Base-by-base conservation (phyloP, 768 basidiomycete genomes). In the Mrakia frigida region DNA sequence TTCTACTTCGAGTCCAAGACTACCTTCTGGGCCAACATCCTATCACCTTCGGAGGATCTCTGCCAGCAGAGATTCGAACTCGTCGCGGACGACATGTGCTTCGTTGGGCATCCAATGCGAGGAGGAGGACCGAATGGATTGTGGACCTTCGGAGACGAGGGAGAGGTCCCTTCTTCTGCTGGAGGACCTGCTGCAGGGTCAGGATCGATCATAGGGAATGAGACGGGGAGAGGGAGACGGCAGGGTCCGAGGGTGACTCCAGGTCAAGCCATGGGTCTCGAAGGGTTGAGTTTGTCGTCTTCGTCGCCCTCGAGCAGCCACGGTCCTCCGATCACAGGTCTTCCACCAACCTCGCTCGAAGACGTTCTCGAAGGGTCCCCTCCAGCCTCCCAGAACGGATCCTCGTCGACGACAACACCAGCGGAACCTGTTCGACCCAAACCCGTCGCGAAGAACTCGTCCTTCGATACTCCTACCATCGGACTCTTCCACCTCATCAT, bases 21-120 rank as follows among this genome's bases (percentile, higher is more conserved):
- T 9, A 90, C 91, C 77, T 92, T 93, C 81, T 86, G 98, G 41
- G 92, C 92, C 35, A 87, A 87, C 61, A 85, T 96, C 79, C 86
- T 98, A 3, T 91, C 91, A 77, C 94, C 96, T 0, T 87, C 67
- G 13, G 82, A 89, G 63, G 86, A 89, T 21, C 88, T 94, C 83
- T 97, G 94, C 80, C 93, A 99, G 83, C 92, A 93, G 82, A 93
- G 93, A 81, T 98, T 97, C 81, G 94, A 96, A 82, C 87, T 99
- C 41, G 84, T 92, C 56, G 90, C 97, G 35, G 94, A 98, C 81
- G 90, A 94, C 80, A 86, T 98, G 35, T 92, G 89, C 7, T 98
- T 98, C 82, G 87, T 98, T 61, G 97, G 97, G 0, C 95, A 98
- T 82, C 97, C 96, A 1, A 3, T 92, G 91, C 81, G 88, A 88